These are phyloP conservation scores for Lippia alba DNA, from an alignment of 305 asterid species.

Conservation along the genomic window DNA sequence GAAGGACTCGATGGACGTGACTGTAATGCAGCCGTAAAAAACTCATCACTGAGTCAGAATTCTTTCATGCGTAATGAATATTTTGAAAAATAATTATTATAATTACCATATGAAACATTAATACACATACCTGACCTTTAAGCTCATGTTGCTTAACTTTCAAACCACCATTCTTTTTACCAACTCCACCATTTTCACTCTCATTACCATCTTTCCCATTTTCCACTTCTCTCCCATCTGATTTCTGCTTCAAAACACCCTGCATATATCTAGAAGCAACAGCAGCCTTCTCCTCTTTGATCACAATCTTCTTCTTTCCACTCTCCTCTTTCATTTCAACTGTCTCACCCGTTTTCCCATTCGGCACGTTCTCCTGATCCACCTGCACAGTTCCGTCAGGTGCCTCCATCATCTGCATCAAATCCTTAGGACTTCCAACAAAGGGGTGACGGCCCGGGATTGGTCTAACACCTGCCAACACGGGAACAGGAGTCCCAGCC, in stretches of 20 bases:
- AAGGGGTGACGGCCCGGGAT: slow-evolving; percentile 86
- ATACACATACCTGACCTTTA: slow-evolving; percentile 65
- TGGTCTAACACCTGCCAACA: slow-evolving; percentile 75
- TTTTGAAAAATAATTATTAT: no score
- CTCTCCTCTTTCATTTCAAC: slow-evolving; percentile 47
- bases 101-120: no score
- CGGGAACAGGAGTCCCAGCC: slow-evolving; percentile 74
- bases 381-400: slow-evolving; percentile 40
- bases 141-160: slow-evolving; percentile 58
- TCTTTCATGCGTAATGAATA: no score
- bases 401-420: slow-evolving; percentile 77
- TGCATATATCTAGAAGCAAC: slow-evolving; percentile 89
- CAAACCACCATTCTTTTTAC: slow-evolving; percentile 40
- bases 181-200: slow-evolving; percentile 41
- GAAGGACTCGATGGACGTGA: slow-evolving; percentile 54
- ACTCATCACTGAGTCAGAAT: not conserved
- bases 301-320: slow-evolving; percentile 62
- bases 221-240: slow-evolving; percentile 48
- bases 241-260: slow-evolving; percentile 58
- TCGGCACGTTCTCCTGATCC: slow-evolving; percentile 38
- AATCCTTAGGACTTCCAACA: slow-evolving; percentile 75
- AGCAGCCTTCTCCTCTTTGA: slow-evolving; percentile 77
- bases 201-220: slow-evolving; percentile 37
- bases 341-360: slow-evolving; percentile 22
- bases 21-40: slow-evolving; percentile 42